Conservation (phyloP, 2,329 filamentous ascomycete species). For the Epichloe gansuensis region DNA sequence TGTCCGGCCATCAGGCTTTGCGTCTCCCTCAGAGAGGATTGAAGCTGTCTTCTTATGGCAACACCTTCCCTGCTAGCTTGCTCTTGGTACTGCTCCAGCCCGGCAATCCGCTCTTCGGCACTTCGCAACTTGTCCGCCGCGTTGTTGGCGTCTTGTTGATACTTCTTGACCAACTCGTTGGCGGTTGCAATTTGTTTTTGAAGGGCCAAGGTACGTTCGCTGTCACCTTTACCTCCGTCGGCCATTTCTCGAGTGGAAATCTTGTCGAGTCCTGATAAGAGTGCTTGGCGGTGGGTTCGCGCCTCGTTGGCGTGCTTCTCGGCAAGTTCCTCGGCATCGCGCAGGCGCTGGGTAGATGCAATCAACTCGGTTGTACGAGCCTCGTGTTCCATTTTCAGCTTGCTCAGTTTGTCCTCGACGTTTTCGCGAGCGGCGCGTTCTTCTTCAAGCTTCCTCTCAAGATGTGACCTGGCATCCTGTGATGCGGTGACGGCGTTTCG, state of each 20-base stretch:
- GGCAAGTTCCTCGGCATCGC: constrained; percentile 76
- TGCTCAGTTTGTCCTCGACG: constrained; percentile 62
- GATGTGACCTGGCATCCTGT: constrained; percentile 57
- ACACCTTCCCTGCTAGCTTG: constrained; percentile 91
- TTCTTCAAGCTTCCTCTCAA: constrained; percentile 74
- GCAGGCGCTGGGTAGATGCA: constrained; percentile 56
- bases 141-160: constrained; percentile 75
- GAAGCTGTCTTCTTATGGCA: constrained; percentile 77
- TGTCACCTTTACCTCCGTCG: constrained; percentile 34
- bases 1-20: constrained; percentile 72
- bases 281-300: constrained; percentile 66
- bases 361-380: constrained; percentile 67
- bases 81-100: constrained; percentile 92
- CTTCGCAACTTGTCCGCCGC: constrained; percentile 81
- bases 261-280: constrained; percentile 72
- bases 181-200: constrained; percentile 70
- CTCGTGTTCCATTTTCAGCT: constrained; percentile 74
- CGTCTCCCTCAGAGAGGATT: constrained; percentile 68
- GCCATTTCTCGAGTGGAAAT: constrained; percentile 43
- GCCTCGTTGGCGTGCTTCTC: constrained; percentile 83
- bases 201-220: constrained; percentile 58
- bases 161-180: constrained; percentile 70
- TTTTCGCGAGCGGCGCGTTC: constrained; percentile 64
- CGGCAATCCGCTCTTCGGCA: constrained; percentile 92
- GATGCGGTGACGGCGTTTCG: constrained; percentile 69